Evolutionary conservation across 257 asterid species (phyloP).

Genomic region (Fraxinus pennsylvanica): DNA sequence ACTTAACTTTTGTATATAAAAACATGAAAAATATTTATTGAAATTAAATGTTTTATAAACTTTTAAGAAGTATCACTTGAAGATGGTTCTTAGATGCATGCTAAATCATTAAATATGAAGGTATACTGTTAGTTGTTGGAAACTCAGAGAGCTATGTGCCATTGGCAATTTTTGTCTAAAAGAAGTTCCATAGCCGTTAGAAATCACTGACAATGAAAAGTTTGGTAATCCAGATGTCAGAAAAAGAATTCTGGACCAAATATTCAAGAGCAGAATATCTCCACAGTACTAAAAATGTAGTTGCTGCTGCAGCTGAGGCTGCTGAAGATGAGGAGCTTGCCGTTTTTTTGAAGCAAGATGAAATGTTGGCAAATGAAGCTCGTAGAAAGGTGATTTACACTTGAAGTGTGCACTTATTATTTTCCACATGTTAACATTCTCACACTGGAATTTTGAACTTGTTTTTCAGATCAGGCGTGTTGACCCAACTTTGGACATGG

Average conservation of each 20-base stretch:
- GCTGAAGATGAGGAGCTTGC: slow-evolving; percentile 99
- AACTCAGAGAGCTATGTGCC: slow-evolving; percentile 16
- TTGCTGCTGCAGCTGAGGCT: slow-evolving; percentile 99
- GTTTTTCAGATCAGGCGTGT: slow-evolving; percentile 79
- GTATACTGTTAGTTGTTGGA: background rate
- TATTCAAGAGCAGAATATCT: slow-evolving; percentile 95
- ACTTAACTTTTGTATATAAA: background rate
- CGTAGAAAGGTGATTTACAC: slow-evolving; percentile 68
- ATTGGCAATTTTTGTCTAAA: slow-evolving; percentile 10
- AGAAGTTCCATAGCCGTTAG: slow-evolving; percentile 8
- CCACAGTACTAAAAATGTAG: slow-evolving; percentile 87
- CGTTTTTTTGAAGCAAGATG: slow-evolving; percentile 91
- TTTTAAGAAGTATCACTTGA: background rate
- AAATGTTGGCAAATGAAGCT: slow-evolving; percentile 82
- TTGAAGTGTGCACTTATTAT: background rate
- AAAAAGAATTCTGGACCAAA: slow-evolving; percentile 96
- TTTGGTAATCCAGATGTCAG: slow-evolving; percentile 68
- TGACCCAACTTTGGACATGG: slow-evolving; percentile 94
- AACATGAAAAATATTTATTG: background rate
- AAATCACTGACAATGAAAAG: slow-evolving; percentile 15
- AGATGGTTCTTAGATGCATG: background rate
- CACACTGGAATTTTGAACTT: slow-evolving; percentile 21
- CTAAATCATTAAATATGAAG: background rate
- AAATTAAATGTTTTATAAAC: background rate
- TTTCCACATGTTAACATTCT: slow-evolving; percentile 20